Percentiles rank a stretch among this genome's conserved stretches.
Evolutionary conservation across 2,329 filamentous ascomycete species (phyloP).

Genomic region (Ceratocystis lukuohia): DNA sequence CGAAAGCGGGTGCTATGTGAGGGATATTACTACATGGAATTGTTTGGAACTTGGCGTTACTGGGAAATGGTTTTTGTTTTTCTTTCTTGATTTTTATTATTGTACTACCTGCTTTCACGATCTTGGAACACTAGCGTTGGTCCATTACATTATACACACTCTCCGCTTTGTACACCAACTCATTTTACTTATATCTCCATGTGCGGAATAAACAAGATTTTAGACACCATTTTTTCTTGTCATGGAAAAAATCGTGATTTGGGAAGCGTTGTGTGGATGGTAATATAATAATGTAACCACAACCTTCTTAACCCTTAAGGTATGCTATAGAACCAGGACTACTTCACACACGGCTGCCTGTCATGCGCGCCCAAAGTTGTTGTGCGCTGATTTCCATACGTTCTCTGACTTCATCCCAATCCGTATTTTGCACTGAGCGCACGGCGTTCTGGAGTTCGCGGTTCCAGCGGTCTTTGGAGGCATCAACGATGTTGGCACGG

Average conservation of each 20-base stretch:
- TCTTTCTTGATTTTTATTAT: constrained; percentile 2
- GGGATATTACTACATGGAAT: neutral
- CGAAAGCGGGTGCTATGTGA: neutral
- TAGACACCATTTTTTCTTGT: neutral
- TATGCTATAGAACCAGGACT: too few relatives aligned
- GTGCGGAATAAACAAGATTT: neutral
- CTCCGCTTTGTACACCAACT: neutral
- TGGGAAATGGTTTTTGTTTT: neutral
- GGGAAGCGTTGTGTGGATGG: too few relatives aligned
- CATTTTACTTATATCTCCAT: neutral
- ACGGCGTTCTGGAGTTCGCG: constrained; percentile 55
- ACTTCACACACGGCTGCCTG: neutral
- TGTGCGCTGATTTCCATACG: constrained; percentile 34
- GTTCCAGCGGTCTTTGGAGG: constrained; percentile 68
- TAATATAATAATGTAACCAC: neutral
- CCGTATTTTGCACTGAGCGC: constrained; percentile 49
- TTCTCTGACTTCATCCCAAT: constrained; percentile 51
- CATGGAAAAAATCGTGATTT: too few relatives aligned
- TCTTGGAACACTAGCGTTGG: constrained; percentile 13
- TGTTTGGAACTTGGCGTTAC: neutral
- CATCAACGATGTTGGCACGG: constrained; percentile 46
- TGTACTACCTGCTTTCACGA: neutral
- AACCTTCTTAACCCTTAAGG: neutral
- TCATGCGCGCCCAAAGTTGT: constrained; percentile 10
- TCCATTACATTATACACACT: neutral